These are phyloP conservation scores for Phialophora expanda DNA, from an alignment of 2,329 filamentous ascomycete species.

Conservation along the genomic window DNA sequence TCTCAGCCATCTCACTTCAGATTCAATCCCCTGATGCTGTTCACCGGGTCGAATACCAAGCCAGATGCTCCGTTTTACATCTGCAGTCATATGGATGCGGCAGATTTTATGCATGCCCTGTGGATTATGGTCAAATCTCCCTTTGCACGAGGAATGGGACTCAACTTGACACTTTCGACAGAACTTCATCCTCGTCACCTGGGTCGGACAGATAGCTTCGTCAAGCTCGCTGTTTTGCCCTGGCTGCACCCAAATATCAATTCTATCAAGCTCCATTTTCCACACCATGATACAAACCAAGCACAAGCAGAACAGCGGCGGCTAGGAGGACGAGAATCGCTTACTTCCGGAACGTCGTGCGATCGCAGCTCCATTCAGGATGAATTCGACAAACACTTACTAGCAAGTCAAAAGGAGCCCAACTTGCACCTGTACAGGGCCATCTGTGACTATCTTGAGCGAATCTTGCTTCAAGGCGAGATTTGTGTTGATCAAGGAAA, in stretches of 20 bases:
- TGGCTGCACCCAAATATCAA: conserved; percentile 31
- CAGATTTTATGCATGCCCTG: conserved; percentile 32
- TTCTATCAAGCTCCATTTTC: conserved; percentile 25
- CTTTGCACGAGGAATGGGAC: conserved; percentile 33
- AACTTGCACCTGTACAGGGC: conserved; percentile 32
- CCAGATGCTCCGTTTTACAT: conserved; percentile 30
- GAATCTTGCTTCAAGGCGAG: conserved; percentile 29
- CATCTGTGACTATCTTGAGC: conserved; percentile 34
- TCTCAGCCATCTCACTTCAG: conserved; percentile 1
- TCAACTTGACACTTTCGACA: conserved; percentile 26
- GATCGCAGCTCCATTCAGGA: conserved; percentile 20
- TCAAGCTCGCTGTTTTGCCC: conserved; percentile 27
- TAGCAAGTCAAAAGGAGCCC: conserved; percentile 17
- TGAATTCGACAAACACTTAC: conserved; percentile 20
- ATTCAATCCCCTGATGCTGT: conserved; percentile 32
- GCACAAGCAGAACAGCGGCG: neutral
- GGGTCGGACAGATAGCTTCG: conserved; percentile 25
- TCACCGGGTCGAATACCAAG: conserved; percentile 26
- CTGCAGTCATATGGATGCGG: conserved; percentile 29
- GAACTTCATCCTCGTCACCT: conserved; percentile 14
- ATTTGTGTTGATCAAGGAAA: conserved; percentile 24
- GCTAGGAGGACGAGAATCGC: neutral
- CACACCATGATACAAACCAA: neutral
- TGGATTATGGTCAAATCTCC: conserved; percentile 36
- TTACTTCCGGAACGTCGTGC: neutral